These are phyloP conservation scores for Zizania latifolia DNA, from an alignment of 176 grass and related monocot genomes.

Conservation along the genomic window DNA sequence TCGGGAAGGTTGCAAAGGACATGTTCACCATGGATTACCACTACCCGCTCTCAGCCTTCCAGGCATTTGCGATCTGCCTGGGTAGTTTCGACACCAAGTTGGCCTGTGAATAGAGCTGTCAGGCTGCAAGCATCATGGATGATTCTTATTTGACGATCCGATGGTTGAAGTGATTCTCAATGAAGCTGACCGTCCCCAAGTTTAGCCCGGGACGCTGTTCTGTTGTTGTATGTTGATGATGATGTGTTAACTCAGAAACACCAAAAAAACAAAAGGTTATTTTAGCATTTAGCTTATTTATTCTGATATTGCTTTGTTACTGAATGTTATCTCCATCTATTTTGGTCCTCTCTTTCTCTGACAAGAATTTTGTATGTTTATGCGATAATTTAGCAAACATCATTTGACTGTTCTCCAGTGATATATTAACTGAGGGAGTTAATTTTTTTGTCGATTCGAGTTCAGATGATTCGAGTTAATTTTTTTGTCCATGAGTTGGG, in stretches of 20 bases:
- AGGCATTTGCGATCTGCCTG: constrained; percentile 74
- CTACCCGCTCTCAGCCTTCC: constrained; percentile 66
- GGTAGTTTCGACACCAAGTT: constrained; percentile 82
- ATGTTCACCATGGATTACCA: constrained; percentile 82
- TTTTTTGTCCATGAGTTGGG: not conserved
- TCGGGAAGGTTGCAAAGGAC: constrained; percentile 73
- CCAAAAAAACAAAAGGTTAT: not conserved
- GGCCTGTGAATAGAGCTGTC: constrained; percentile 47
- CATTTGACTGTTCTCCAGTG: not conserved
- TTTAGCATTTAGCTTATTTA: not conserved
- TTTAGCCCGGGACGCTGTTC: not conserved
- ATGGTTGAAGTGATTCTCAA: not conserved
- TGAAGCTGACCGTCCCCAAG: constrained; percentile 1
- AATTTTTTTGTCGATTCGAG: not conserved
- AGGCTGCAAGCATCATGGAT: not conserved
- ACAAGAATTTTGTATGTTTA: not conserved
- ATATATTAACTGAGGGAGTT: not conserved
- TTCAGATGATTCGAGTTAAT: not conserved
- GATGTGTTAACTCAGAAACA: not conserved
- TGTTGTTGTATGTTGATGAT: not conserved
- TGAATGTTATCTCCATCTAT: not conserved
- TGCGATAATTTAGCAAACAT: not conserved
- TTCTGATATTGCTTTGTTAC: not conserved
- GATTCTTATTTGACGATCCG: constrained; percentile 1
- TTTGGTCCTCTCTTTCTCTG: not conserved